Conservation (phyloP, 2,329 filamentous ascomycete genomes). For the Epichloe glyceriae region DNA sequence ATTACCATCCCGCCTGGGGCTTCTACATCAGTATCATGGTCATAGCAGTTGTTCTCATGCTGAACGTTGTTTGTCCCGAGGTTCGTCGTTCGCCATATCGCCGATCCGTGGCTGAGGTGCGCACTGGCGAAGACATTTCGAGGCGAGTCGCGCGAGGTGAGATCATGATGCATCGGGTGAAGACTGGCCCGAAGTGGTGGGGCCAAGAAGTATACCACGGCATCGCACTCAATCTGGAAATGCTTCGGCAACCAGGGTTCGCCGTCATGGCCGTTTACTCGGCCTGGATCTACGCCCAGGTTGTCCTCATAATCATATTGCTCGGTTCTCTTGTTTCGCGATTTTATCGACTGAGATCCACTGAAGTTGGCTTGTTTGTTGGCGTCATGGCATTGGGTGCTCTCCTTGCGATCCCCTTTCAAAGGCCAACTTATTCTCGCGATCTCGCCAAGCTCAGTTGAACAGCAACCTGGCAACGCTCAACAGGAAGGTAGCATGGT, state of each 20-base stretch:
- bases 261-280: constrained; percentile 58
- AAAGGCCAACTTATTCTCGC: constrained; percentile 56
- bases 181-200: constrained; percentile 64
- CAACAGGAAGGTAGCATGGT: constrained; percentile 51
- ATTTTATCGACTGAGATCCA: constrained; percentile 50
- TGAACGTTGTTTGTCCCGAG: constrained; percentile 62
- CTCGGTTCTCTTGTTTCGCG: constrained; percentile 59
- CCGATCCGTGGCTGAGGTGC: constrained; percentile 53
- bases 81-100: constrained; percentile 57
- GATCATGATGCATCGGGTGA: constrained; percentile 61
- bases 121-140: constrained; percentile 37
- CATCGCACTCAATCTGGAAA: constrained; percentile 49
- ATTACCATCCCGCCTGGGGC: constrained; percentile 54
- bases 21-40: constrained; percentile 63
- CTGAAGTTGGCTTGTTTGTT: constrained; percentile 54
- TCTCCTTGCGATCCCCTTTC: constrained; percentile 56
- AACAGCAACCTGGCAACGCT: constrained; percentile 56
- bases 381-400: constrained; percentile 55
- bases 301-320: constrained; percentile 59
- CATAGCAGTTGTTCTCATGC: constrained; percentile 48
- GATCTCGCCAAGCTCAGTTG: constrained; percentile 44
- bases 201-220: constrained; percentile 64
- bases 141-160: constrained; percentile 56
- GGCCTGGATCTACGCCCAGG: constrained; percentile 66
- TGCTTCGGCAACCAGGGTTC: constrained; percentile 65